Conservation (phyloP, 768 basidiomycete species). For the Mycena haematopus region DNA sequence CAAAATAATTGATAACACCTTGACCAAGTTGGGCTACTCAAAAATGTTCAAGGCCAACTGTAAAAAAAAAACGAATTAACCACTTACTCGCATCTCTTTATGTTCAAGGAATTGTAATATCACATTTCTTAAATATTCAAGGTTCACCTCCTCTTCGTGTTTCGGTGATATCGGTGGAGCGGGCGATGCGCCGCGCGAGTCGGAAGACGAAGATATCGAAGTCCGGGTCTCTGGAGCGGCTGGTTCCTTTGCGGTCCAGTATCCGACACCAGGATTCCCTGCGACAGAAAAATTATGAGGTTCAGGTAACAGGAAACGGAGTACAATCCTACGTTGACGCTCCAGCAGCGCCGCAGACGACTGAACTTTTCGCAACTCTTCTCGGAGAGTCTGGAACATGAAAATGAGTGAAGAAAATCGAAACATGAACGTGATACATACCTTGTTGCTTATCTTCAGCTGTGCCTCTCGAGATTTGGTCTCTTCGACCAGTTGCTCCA, state of each 20-base stretch:
- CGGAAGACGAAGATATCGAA: slow-evolving; percentile 43
- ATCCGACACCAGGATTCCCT: slow-evolving; percentile 91
- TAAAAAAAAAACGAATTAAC: not conserved
- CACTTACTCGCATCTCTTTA: slow-evolving; percentile 93
- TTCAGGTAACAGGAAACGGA: not conserved
- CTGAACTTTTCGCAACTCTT: slow-evolving; percentile 95
- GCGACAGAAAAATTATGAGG: not conserved
- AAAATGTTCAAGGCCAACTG: slow-evolving; percentile 5
- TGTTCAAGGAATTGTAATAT: slow-evolving; percentile 98
- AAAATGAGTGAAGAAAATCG: slow-evolving; percentile 14
- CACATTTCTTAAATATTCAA: slow-evolving; percentile 95
- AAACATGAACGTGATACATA: slow-evolving; percentile 34
- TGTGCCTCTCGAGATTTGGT: slow-evolving; percentile 71
- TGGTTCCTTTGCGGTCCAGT: slow-evolving; percentile 71
- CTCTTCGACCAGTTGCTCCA: slow-evolving; percentile 80
- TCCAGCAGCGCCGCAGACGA: slow-evolving; percentile 90
- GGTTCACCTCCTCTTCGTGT: slow-evolving; percentile 90
- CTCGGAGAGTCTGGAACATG: slow-evolving; percentile 73
- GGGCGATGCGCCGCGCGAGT: slow-evolving; percentile 46
- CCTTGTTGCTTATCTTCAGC: slow-evolving; percentile 81
- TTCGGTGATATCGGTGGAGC: slow-evolving; percentile 41
- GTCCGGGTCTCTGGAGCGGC: slow-evolving; percentile 49
- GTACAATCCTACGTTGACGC: slow-evolving; percentile 55
- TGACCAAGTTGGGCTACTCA: slow-evolving; percentile 82
- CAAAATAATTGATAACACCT: slow-evolving; percentile 90